A percentile compares a stretch with the other conserved stretches of the same genome.
Conservation (phyloP, 352 stramenopile species). For the Paralagenidium karlingii region DNA sequence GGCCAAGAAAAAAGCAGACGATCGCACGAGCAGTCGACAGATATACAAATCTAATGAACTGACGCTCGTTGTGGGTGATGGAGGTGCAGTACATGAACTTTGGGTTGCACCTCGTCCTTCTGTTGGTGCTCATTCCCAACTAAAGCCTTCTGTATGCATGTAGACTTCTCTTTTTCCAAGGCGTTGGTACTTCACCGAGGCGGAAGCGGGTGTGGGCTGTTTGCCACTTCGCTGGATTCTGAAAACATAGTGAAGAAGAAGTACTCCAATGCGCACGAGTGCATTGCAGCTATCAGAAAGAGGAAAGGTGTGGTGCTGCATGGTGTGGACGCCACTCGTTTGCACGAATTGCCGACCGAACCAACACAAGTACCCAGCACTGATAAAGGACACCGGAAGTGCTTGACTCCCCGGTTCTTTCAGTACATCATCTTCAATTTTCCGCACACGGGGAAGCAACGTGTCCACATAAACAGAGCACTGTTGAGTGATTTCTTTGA, state of each 20-base stretch:
- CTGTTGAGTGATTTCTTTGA: conserved; percentile 78
- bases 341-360: conserved; percentile 29
- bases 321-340: conserved; percentile 71
- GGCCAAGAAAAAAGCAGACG: conserved; percentile 1
- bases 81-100: conserved; percentile 11
- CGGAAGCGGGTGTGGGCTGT: conserved; percentile 24
- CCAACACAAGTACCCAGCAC: conserved; percentile 7
- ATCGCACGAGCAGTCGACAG: no score
- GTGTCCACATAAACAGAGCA: conserved; percentile 77
- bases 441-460: conserved; percentile 77
- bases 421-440: conserved; percentile 86
- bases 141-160: neutral
- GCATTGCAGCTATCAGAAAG: conserved; percentile 35
- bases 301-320: conserved; percentile 43
- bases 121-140: neutral
- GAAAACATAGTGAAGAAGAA: conserved; percentile 45
- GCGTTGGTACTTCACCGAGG: conserved; percentile 51
- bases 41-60: conserved; percentile 39
- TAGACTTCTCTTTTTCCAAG: conserved; percentile 75
- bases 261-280: conserved; percentile 63
- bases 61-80: conserved; percentile 70
- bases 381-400: neutral
- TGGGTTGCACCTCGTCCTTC: neutral
- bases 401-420: conserved; percentile 35
- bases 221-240: conserved; percentile 74